Evolutionary conservation across 768 basidiomycete species (phyloP).

Genomic region (Macrolepiota albuminosa): DNA sequence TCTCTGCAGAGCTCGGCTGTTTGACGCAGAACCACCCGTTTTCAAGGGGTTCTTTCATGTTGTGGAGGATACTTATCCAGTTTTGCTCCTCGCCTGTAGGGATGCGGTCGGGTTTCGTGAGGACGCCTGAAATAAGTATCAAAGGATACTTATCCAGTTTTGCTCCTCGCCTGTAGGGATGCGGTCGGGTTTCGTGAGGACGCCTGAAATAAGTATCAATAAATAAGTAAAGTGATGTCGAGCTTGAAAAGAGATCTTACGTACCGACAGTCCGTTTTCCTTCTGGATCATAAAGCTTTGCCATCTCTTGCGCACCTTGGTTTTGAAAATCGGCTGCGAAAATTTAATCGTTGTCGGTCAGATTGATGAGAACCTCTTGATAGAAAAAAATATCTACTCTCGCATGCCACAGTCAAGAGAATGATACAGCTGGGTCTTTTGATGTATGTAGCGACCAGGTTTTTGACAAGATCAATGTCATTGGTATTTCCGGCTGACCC

Average conservation of each 20-base stretch:
- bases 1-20: constrained; percentile 45
- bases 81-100: constrained; percentile 44
- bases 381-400: constrained; percentile 39
- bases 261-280: constrained; percentile 69
- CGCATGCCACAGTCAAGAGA: constrained; percentile 56
- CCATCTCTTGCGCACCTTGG: constrained; percentile 66
- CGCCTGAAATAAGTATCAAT: constrained; percentile 34
- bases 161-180: constrained; percentile 51
- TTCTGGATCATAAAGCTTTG: constrained; percentile 53
- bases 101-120: constrained; percentile 74
- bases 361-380: neutral
- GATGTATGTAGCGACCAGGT: constrained; percentile 57
- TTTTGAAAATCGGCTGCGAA: constrained; percentile 72
- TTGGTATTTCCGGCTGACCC: constrained; percentile 40
- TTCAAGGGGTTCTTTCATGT: constrained; percentile 44
- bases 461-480: constrained; percentile 61
- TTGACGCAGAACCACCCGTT: constrained; percentile 64
- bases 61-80: constrained; percentile 56
- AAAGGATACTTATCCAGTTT: constrained; percentile 55
- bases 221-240: neutral
- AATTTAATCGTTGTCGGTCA: neutral
- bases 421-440: constrained; percentile 56
- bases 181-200: constrained; percentile 74
- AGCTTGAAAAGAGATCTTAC: constrained; percentile 6
- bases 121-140: no score